Evolutionary conservation across 2,329 filamentous ascomycete species (phyloP), one percentile per base, ranked within the genome.

Genomic region (Hirsutella minnesotensis): DNA sequence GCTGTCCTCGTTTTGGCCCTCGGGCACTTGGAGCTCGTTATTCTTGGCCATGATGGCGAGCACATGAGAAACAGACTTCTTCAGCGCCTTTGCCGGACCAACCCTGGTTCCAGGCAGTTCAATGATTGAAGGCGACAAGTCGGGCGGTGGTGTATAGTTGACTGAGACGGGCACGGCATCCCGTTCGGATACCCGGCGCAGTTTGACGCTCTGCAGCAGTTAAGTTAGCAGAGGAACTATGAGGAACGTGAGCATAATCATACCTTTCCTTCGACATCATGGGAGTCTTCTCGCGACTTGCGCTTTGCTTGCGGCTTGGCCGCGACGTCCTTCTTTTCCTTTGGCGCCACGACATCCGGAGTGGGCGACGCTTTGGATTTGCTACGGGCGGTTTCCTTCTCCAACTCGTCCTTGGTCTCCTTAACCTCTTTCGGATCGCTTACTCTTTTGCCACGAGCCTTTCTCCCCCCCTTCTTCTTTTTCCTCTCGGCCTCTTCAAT

Each of bases 21-120:
- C 72, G 1, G 79, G 73, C 16, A 88, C 64, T 21, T 68, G 65
- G 51, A 81, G 81, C 9, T 75, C 68, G 15, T 77, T 75, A 43
- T 75, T 70, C 59, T 86, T 85, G 49, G 81, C 73, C 29, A 84
- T 77, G 30, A 69, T 62, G n/a, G 72, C 69, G 44, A 94, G 72
- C 44, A 82, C 72, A 42, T 79, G 72, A 35, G 69, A 63, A 35
- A 95, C 76, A 15, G 79, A 75, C 51, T 83, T 87, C 51, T 78
- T 71, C 24, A 96, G 63, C 19, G 79, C 77, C 50, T 77, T 79
- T 9, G 85, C 87, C 15, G 79, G 74, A 27, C 75, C 78, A 54
- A 79, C 80, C 48, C 89, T 81, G 30, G 69, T 57, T 12, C 77
- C 70, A 18, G 79, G 75, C 1, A 87, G 71, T 29, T 75, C 73